A percentile compares a stretch with the other conserved stretches of the same genome.
These are phyloP conservation scores for Ciborinia camelliae DNA, from an alignment of 2,329 filamentous ascomycete genomes.

Conservation along the genomic window DNA sequence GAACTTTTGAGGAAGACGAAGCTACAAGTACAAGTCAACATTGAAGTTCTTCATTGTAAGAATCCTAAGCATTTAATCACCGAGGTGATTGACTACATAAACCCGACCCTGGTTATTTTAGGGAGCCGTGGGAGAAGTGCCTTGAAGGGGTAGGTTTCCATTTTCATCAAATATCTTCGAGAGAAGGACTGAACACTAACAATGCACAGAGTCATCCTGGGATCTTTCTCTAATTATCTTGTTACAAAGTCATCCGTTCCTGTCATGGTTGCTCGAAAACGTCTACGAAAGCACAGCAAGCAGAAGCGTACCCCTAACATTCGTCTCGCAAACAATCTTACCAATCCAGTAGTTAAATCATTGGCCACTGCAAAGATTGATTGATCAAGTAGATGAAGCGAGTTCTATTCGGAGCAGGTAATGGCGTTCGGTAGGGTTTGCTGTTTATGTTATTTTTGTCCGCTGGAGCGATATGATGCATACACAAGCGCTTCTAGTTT, in stretches of 20 bases:
- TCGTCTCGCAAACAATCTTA: slow-evolving; percentile 77
- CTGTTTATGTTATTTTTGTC: not conserved
- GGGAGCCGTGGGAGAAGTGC: slow-evolving; percentile 89
- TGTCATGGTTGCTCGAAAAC: slow-evolving; percentile 95
- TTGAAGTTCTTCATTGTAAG: slow-evolving; percentile 98
- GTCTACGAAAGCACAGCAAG: slow-evolving; percentile 80
- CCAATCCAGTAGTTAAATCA: slow-evolving; percentile 48
- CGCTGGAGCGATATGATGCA: not conserved
- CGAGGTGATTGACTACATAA: slow-evolving; percentile 91
- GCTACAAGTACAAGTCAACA: slow-evolving; percentile 86
- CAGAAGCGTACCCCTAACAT: slow-evolving; percentile 64
- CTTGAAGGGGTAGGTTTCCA: slow-evolving; percentile 72
- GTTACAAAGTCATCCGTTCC: slow-evolving; percentile 95
- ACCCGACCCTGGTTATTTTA: slow-evolving; percentile 87
- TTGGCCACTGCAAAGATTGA: slow-evolving; percentile 23
- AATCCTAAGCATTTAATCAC: slow-evolving; percentile 94
- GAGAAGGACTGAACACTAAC: slow-evolving; percentile 21
- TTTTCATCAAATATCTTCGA: slow-evolving; percentile 7
- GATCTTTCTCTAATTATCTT: slow-evolving; percentile 95
- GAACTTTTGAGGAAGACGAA: slow-evolving; percentile 84
- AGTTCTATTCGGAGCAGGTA: not conserved
- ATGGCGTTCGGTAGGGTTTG: not conserved
- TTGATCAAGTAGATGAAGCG: not conserved
- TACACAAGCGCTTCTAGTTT: not conserved
- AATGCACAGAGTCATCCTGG: slow-evolving; percentile 73